Percentiles rank a stretch among this genome's conserved stretches.
Evolutionary conservation across 1,139 yeast genomes (phyloP).

Genomic region (Yamadazyma membranifaciens): DNA sequence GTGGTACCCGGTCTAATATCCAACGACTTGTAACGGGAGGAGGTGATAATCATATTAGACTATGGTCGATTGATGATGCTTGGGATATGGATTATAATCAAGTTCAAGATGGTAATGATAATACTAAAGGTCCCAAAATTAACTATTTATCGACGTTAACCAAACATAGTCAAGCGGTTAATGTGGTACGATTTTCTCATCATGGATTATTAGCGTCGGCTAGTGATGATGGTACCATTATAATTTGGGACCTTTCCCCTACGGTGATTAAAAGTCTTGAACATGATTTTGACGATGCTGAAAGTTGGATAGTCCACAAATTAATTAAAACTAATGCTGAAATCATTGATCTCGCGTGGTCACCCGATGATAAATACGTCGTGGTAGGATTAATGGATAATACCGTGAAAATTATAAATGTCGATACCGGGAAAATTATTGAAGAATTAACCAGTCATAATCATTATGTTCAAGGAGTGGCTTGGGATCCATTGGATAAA

Average conservation of each 20-base stretch:
- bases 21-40: slow-evolving; percentile 81
- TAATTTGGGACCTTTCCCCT: slow-evolving; percentile 72
- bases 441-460: slow-evolving; percentile 68
- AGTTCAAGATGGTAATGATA: slow-evolving; percentile 6
- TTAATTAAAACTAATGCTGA: slow-evolving; percentile 69
- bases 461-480: slow-evolving; percentile 93
- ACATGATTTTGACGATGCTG: slow-evolving; percentile 52
- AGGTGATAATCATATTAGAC: slow-evolving; percentile 85
- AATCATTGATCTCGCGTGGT: slow-evolving; percentile 89
- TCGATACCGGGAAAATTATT: slow-evolving; percentile 56
- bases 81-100: neutral
- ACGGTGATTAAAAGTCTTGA: slow-evolving; percentile 57
- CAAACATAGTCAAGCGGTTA: slow-evolving; percentile 94
- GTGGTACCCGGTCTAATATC: neutral
- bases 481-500: slow-evolving; percentile 87
- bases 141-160: slow-evolving; percentile 73
- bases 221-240: slow-evolving; percentile 89
- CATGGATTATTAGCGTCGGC: slow-evolving; percentile 78
- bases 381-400: slow-evolving; percentile 95
- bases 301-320: slow-evolving; percentile 65
- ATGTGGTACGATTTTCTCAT: slow-evolving; percentile 79
- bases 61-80: slow-evolving; percentile 43
- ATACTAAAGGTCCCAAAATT: slow-evolving; percentile 18
- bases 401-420: slow-evolving; percentile 64
- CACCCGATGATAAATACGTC: slow-evolving; percentile 72